These are phyloP conservation scores for Trichoderma pleuroti DNA, from an alignment of 2,329 filamentous ascomycete genomes.

Conservation along the genomic window DNA sequence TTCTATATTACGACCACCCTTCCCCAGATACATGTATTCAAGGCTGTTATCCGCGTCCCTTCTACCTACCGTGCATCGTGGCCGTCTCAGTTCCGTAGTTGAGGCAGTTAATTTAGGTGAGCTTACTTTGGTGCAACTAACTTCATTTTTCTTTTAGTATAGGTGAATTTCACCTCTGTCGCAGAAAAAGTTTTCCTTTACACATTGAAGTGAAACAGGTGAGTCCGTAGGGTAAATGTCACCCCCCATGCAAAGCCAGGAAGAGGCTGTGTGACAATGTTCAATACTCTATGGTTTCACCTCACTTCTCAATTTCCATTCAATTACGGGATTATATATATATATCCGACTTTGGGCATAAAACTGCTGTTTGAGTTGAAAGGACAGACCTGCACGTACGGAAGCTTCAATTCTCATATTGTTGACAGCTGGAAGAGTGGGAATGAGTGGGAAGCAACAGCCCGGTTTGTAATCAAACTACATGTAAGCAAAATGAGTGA, in stretches of 20 bases:
- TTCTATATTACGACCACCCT: not conserved
- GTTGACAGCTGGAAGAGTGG: too few species aligned
- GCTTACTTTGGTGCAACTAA: not conserved
- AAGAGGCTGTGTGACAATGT: not conserved
- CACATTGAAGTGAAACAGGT: not conserved
- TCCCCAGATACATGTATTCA: not conserved
- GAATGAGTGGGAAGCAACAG: too few species aligned
- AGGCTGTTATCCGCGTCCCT: not conserved
- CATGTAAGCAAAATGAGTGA: too few species aligned
- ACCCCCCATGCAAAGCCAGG: not conserved
- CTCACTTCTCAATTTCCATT: not conserved
- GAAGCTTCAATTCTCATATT: too few species aligned
- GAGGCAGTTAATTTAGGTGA: not conserved
- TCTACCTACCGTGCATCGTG: not conserved
- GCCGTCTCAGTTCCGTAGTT: not conserved
- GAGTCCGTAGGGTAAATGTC: not conserved
- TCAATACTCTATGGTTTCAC: not conserved
- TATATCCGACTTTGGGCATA: too few species aligned
- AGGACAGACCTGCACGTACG: too few species aligned
- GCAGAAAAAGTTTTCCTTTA: not conserved
- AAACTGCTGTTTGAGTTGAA: too few species aligned
- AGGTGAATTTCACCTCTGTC: not conserved
- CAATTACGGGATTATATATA: not conserved
- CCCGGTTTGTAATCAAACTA: too few species aligned
- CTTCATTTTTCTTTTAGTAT: too few species aligned